Percentiles rank a stretch among this genome's conserved stretches.
Evolutionary conservation across 495 filamentous ascomycete genomes (phyloP).

Genomic region (Aspergillus saccharolyticus): DNA sequence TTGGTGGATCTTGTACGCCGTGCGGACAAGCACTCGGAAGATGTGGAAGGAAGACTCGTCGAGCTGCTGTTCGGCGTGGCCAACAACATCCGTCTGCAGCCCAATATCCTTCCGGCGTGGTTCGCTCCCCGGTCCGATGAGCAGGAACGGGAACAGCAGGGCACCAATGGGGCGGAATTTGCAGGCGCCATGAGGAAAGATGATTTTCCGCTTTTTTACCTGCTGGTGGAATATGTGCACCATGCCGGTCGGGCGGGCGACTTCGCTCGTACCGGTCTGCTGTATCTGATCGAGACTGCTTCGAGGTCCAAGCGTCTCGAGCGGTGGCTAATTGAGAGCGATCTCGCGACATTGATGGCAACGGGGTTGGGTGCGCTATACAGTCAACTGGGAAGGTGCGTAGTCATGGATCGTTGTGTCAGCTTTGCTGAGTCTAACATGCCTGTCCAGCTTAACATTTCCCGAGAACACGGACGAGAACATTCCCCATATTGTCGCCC

Average conservation of each 20-base stretch:
- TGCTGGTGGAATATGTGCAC: slow-evolving; percentile 93
- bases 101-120: slow-evolving; percentile 80
- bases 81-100: slow-evolving; percentile 87
- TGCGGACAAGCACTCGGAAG: slow-evolving; percentile 54
- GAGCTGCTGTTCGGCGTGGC: slow-evolving; percentile 91
- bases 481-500: slow-evolving; percentile 72
- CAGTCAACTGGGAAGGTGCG: slow-evolving; percentile 83
- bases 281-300: slow-evolving; percentile 94
- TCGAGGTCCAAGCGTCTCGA: slow-evolving; percentile 77
- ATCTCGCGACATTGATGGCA: slow-evolving; percentile 94
- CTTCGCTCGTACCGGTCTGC: slow-evolving; percentile 91
- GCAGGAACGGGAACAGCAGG: slow-evolving; percentile 39
- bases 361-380: slow-evolving; percentile 93
- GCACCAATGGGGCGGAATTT: slow-evolving; percentile 58
- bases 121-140: slow-evolving; percentile 51
- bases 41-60: slow-evolving; percentile 78
- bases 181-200: slow-evolving; percentile 82
- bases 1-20: slow-evolving; percentile 69
- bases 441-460: slow-evolving; percentile 31
- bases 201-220: slow-evolving; percentile 92
- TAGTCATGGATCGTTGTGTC: not conserved
- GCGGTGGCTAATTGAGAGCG: slow-evolving; percentile 94
- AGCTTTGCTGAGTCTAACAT: slow-evolving; percentile 1
- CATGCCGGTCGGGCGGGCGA: slow-evolving; percentile 88
- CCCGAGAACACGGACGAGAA: slow-evolving; percentile 46